Evolutionary conservation across 805 yeast genomes (phyloP).

Genomic region (Geotrichum ghanense): DNA sequence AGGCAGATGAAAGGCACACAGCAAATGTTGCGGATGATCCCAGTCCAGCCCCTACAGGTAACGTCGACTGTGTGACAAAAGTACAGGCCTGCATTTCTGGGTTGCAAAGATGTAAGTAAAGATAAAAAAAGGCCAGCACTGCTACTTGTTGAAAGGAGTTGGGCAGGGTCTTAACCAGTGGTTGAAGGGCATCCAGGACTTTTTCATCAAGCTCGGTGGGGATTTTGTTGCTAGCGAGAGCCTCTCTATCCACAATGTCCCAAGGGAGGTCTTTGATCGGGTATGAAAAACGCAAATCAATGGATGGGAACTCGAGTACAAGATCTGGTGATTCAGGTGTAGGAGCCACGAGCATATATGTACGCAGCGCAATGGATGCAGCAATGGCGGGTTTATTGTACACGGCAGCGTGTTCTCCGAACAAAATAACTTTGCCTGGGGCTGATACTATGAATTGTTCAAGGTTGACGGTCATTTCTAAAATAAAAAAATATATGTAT

Average conservation of each 20-base stretch:
- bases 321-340: slow-evolving; percentile 31
- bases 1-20: slow-evolving; percentile 71
- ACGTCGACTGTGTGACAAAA: slow-evolving; percentile 64
- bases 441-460: slow-evolving; percentile 62
- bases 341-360: slow-evolving; percentile 54
- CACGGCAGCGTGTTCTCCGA: slow-evolving; percentile 96
- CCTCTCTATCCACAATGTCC: slow-evolving; percentile 26
- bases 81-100: slow-evolving; percentile 37
- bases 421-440: slow-evolving; percentile 92
- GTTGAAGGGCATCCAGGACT: slow-evolving; percentile 11
- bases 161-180: slow-evolving; percentile 27
- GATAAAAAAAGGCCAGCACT: slow-evolving; percentile 72
- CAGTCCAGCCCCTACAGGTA: slow-evolving; percentile 94
- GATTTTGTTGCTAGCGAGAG: slow-evolving; percentile 7
- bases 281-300: slow-evolving; percentile 59
- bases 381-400: slow-evolving; percentile 92
- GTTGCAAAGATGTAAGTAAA: slow-evolving; percentile 50
- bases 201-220: slow-evolving; percentile 7
- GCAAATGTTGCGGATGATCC: slow-evolving; percentile 90
- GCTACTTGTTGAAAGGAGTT: slow-evolving; percentile 61
- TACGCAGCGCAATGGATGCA: slow-evolving; percentile 79
- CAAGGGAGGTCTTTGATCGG: slow-evolving; percentile 48
- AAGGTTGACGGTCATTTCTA: not conserved
- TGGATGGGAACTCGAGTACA: slow-evolving; percentile 74
- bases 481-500: no score